Evolutionary conservation across 1,139 yeast genomes (phyloP).

Genomic region (Saccharomyces pastorianus): DNA sequence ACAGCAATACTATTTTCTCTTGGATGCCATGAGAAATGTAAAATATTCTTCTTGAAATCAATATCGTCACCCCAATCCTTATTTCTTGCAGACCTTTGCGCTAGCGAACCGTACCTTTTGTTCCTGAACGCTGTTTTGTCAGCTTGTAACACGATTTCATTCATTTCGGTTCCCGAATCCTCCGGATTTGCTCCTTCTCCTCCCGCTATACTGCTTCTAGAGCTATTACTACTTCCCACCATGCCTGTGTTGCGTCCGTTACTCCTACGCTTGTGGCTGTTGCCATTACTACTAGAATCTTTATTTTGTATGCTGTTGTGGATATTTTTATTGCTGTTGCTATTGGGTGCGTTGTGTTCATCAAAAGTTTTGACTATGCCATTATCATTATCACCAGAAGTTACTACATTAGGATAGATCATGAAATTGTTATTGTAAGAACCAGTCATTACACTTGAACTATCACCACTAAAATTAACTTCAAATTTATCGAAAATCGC

Average conservation of each 20-base stretch:
- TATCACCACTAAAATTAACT: constrained; percentile 91
- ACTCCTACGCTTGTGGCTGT: constrained; percentile 2
- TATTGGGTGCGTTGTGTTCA: constrained; percentile 7
- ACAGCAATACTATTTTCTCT: constrained; percentile 92
- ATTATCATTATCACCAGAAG: constrained; percentile 23
- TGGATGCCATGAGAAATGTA: constrained; percentile 98
- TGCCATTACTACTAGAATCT: constrained; percentile 4
- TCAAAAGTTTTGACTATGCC: constrained; percentile 18
- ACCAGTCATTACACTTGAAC: constrained; percentile 90
- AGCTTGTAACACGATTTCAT: constrained; percentile 86
- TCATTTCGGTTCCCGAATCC: constrained; percentile 21
- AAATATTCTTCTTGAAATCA: constrained; percentile 89
- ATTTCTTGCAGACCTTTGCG: constrained; percentile 34
- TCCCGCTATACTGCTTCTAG: constrained; percentile 24
- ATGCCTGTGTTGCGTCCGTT: constrained; percentile 1
- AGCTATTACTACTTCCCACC: constrained; percentile 9
- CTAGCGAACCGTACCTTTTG: constrained; percentile 27
- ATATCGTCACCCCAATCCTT: constrained; percentile 69
- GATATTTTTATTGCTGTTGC: constrained; percentile 8
- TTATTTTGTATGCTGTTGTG: constrained; percentile 18
- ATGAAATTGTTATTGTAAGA: constrained; percentile 94
- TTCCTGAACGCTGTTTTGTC: constrained; percentile 89
- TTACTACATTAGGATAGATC: constrained; percentile 82
- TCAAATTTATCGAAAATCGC: constrained; percentile 98
- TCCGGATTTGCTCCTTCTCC: constrained; percentile 4